Conservation (phyloP, 2,329 filamentous ascomycete species). For the Neofusicoccum sp. region DNA sequence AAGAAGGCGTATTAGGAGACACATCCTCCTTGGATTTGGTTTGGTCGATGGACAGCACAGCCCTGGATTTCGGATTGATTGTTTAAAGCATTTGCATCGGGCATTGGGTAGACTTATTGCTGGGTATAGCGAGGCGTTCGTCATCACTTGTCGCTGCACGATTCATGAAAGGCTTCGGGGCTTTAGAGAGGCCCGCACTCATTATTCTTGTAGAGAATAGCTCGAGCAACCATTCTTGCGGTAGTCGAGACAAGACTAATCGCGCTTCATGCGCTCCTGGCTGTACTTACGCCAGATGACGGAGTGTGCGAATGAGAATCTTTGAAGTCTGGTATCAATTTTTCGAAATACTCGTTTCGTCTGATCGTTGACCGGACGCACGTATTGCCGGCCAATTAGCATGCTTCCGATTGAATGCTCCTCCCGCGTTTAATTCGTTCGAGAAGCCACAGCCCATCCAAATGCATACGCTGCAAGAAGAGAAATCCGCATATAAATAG, state of each 20-base stretch:
- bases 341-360: not conserved
- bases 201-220: slow-evolving; percentile 7
- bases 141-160: slow-evolving; percentile 12
- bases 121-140: slow-evolving; percentile 18
- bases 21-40: not conserved
- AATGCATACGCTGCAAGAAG: no score
- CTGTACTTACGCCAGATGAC: no score
- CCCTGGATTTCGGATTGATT: not conserved
- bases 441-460: no score
- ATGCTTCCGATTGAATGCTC: no score
- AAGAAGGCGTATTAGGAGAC: slow-evolving; percentile 1
- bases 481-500: no score
- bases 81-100: slow-evolving; percentile 18
- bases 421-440: no score
- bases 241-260: slow-evolving; percentile 13
- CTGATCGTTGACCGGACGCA: no score
- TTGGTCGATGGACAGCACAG: not conserved
- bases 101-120: slow-evolving; percentile 17
- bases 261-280: not conserved
- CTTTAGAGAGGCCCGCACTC: slow-evolving; percentile 5
- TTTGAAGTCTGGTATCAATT: no score
- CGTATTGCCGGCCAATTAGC: not conserved
- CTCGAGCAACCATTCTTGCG: not conserved
- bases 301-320: no score
- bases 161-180: slow-evolving; percentile 15